phyloP scores from a whole-genome alignment of 352 stramenopile genomes.

The Globisporangium nagaii region DNA sequence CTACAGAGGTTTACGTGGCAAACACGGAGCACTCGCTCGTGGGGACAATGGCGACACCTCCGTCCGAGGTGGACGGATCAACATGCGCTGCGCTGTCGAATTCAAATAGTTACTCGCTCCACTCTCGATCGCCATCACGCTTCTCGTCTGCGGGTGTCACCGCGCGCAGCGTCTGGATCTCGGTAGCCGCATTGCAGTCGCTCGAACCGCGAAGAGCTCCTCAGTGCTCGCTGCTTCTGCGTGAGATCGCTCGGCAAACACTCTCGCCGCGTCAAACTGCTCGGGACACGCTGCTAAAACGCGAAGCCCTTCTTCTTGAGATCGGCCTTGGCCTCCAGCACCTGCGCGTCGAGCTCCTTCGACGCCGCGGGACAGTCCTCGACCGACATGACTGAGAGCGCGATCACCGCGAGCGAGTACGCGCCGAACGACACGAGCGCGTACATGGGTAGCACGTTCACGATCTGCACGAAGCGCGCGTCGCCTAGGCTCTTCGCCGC shows the following conservation, averaged over 20 bases:
- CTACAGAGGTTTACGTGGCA: no score
- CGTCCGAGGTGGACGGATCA: no score
- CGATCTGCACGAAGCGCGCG: slow-evolving; percentile 38
- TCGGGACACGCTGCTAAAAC: slow-evolving; percentile 14
- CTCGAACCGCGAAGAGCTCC: neutral
- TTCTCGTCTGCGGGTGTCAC: neutral
- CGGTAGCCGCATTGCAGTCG: neutral
- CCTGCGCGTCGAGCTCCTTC: slow-evolving; percentile 66
- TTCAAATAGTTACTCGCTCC: neutral
- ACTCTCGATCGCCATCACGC: neutral
- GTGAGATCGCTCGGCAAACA: no score
- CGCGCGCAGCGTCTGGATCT: no score
- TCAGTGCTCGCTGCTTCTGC: no score
- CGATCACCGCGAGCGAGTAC: slow-evolving; percentile 66
- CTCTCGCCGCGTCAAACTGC: no score
- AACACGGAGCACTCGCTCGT: no score
- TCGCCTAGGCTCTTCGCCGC: slow-evolving; percentile 25
- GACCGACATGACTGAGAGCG: slow-evolving; percentile 61
- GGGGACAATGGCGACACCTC: no score
- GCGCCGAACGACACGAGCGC: slow-evolving; percentile 63
- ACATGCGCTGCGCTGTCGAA: neutral
- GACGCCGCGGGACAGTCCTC: slow-evolving; percentile 61
- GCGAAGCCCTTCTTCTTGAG: slow-evolving; percentile 55
- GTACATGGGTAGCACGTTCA: slow-evolving; percentile 59
- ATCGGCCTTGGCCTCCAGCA: slow-evolving; percentile 58